phyloP scores from a whole-genome alignment of 1,284 basidiomycete genomes.

The Cutaneotrichosporon spelunceum region DNA sequence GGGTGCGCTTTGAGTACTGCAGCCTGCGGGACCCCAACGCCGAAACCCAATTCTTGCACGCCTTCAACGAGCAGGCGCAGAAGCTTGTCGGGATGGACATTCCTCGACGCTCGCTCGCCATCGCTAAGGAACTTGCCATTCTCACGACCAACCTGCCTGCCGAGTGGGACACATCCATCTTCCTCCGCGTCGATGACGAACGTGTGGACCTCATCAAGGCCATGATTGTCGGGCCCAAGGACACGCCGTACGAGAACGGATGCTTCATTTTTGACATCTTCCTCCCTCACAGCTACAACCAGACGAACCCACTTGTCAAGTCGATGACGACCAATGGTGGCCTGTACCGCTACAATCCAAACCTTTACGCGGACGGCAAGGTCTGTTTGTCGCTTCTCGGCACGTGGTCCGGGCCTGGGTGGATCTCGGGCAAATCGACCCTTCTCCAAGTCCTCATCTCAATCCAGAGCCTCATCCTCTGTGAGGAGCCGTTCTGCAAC shows the following conservation, averaged over 20 bases:
- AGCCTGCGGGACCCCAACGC: conserved; percentile 52
- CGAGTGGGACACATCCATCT: conserved; percentile 84
- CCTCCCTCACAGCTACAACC: conserved; percentile 57
- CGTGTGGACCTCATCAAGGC: conserved; percentile 88
- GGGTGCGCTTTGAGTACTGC: conserved; percentile 79
- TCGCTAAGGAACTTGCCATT: conserved; percentile 87
- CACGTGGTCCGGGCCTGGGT: conserved; percentile 84
- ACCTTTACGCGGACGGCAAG: conserved; percentile 74
- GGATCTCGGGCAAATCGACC: conserved; percentile 80
- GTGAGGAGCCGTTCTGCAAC: conserved; percentile 81
- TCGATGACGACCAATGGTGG: conserved; percentile 91
- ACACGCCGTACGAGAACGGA: conserved; percentile 70
- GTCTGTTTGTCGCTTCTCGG: conserved; percentile 87
- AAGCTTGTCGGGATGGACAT: conserved; percentile 57
- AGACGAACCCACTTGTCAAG: conserved; percentile 59
- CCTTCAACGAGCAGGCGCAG: conserved; percentile 23
- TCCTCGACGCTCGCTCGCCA: conserved; percentile 80
- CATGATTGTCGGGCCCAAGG: conserved; percentile 79
- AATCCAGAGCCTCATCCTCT: conserved; percentile 90
- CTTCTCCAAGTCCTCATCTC: conserved; percentile 75
- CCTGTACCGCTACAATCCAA: conserved; percentile 83
- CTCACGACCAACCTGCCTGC: conserved; percentile 83
- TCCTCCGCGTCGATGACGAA: conserved; percentile 61
- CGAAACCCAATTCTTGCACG: conserved; percentile 25
- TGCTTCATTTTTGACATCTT: conserved; percentile 78